These are phyloP conservation scores for Crassisporium funariophilum DNA, from an alignment of 768 basidiomycete species.

Conservation along the genomic window DNA sequence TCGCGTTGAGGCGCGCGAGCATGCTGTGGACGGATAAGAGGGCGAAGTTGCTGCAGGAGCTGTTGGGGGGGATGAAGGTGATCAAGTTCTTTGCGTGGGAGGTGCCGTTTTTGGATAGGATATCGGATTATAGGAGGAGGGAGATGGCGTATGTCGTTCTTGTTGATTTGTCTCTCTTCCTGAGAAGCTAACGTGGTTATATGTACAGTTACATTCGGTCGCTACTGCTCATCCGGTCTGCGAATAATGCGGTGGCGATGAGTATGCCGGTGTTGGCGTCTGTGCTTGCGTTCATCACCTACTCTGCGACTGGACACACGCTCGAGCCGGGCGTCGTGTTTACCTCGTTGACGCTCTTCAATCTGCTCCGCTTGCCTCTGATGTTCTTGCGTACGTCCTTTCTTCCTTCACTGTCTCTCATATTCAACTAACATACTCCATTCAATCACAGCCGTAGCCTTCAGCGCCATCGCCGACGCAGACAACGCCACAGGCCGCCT, in stretches of 20 bases:
- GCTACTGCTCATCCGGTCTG: slow-evolving; percentile 65
- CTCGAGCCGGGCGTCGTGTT: slow-evolving; percentile 77
- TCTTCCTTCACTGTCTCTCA: slow-evolving; percentile 10
- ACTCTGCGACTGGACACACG: slow-evolving; percentile 68
- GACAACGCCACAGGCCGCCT: slow-evolving; percentile 78
- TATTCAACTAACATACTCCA: slow-evolving; percentile 5
- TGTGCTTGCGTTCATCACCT: slow-evolving; percentile 76
- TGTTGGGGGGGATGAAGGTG: slow-evolving; percentile 86
- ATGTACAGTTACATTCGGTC: slow-evolving; percentile 60
- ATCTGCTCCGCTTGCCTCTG: slow-evolving; percentile 77
- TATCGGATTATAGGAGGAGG: slow-evolving; percentile 66
- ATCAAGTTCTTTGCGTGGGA: slow-evolving; percentile 96
- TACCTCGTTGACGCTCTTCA: slow-evolving; percentile 84
- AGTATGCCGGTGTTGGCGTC: slow-evolving; percentile 79
- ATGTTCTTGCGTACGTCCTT: slow-evolving; percentile 61
- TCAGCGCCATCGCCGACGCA: slow-evolving; percentile 85
- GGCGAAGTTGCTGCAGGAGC: slow-evolving; percentile 86
- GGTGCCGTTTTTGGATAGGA: slow-evolving; percentile 71
- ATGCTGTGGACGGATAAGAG: slow-evolving; percentile 93
- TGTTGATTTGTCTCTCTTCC: neutral
- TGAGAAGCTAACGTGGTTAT: neutral
- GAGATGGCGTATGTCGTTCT: slow-evolving; percentile 61
- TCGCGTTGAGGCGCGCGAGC: slow-evolving; percentile 65
- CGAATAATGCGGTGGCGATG: slow-evolving; percentile 67
- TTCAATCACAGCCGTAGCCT: slow-evolving; percentile 55